Percentiles rank a stretch among this genome's conserved stretches.
phyloP scores from a whole-genome alignment of 441 rosid genomes.

The Francoa sonchifolia region DNA sequence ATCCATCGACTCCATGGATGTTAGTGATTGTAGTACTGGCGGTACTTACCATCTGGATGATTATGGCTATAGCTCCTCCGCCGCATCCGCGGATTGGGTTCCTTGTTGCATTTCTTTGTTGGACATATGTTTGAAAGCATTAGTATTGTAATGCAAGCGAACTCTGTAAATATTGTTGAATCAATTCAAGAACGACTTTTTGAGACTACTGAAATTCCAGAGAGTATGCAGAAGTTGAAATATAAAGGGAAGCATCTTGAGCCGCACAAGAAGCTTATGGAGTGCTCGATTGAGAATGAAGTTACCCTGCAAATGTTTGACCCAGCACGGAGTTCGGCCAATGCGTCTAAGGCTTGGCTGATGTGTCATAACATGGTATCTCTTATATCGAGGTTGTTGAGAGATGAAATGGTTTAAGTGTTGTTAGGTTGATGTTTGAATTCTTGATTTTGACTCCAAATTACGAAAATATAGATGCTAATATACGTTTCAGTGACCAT shows the following conservation, averaged over 20 bases:
- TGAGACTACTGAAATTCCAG: conserved; percentile 46
- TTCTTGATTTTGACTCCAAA: conserved; percentile 34
- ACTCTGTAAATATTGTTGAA: conserved; percentile 47
- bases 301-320: conserved; percentile 57
- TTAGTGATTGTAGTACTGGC: too few species aligned
- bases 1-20: too few species aligned
- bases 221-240: conserved; percentile 50
- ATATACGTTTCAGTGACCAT: conserved; percentile 12
- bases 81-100: conserved; percentile 6
- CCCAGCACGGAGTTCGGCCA: conserved; percentile 62
- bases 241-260: conserved; percentile 70
- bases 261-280: conserved; percentile 47
- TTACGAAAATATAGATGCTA: conserved; percentile 19
- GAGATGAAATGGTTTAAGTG: conserved; percentile 27
- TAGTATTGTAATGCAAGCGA: conserved; percentile 55
- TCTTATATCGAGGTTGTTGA: conserved; percentile 44
- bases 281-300: conserved; percentile 55
- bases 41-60: too few species aligned
- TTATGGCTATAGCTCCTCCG: too few species aligned
- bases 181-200: conserved; percentile 47
- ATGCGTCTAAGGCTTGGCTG: conserved; percentile 65
- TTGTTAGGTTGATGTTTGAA: conserved; percentile 29
- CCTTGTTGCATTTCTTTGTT: conserved; percentile 48
- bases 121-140: conserved; percentile 53
- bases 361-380: conserved; percentile 38